Evolutionary conservation across 148 eudicot species (phyloP), one percentile per base, ranked within the genome.

Genomic region (Salicornia ramosissima): DNA sequence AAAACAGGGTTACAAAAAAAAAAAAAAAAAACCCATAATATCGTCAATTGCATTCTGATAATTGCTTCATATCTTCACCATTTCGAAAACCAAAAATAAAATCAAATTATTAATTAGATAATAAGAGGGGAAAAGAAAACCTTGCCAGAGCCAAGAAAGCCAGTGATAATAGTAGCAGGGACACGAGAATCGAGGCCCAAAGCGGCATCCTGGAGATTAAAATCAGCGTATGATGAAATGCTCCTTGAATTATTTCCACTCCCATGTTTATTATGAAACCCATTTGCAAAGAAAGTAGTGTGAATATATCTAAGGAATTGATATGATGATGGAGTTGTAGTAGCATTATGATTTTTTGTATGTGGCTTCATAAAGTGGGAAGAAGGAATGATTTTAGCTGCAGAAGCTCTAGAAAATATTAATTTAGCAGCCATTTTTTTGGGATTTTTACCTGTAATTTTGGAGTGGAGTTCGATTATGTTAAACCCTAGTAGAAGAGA

Each of bases 101-200:
- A 19, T 21, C 1, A 47, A 64, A 50, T 1, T 25, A 19, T 5
- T 13, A 30, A 47, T 14, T 1, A 0, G 29, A 1, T 21, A 49
- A 33, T 28, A 13, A 16, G n/a, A 16, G 10, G 51, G 52, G 24
- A 36, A 18, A 34, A 29, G 6, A 0, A 16, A 42, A 90, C 97
- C 94, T 92, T 92, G 62, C 97, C 96, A 52, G 97, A 90, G 70
- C 98, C 98, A n/a, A 92, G 98, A 64, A 92, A 92, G 13, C 98
- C 96, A 42, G 96, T 90, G 67, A 92, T 88, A 6, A 92, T 80
- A 50, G 98, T 92, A 68, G 98, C 96, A 0, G 96, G 94, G 16
- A 92, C 83, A 15, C 96, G 96, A 74, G 79, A 64, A 58, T 90
- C 94, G 71, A n/a, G n/a, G n/a, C n/a, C n/a, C n/a, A n/a, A n/a